These are phyloP conservation scores for Chara braunii DNA, from an alignment of 139 green algal species.

Conservation along the genomic window DNA sequence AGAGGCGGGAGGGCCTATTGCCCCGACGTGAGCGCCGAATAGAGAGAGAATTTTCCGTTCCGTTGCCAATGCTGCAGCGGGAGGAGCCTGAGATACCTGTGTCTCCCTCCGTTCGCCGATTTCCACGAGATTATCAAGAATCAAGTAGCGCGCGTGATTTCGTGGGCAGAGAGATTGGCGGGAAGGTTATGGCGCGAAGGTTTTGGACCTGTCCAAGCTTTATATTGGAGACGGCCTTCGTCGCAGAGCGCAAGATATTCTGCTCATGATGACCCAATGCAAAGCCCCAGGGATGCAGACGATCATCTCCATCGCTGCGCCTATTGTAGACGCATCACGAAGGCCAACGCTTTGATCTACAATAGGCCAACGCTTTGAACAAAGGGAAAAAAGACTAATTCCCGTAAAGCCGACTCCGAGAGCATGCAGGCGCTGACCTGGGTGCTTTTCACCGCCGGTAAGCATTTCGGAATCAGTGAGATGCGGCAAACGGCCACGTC, in stretches of 20 bases:
- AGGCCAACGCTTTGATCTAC: too few relatives aligned
- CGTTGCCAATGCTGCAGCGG: neutral
- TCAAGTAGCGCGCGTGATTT: conserved; percentile 1
- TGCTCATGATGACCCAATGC: conserved; percentile 15
- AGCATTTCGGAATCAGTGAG: conserved; percentile 64
- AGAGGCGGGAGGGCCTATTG: too few relatives aligned
- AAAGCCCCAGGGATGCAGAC: conserved; percentile 17
- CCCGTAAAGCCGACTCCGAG: conserved; percentile 67
- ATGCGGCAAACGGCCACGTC: too few relatives aligned
- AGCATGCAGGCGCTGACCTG: conserved; percentile 61
- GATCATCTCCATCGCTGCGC: conserved; percentile 19
- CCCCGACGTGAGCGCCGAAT: conserved; percentile 2
- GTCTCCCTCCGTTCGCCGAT: conserved; percentile 12
- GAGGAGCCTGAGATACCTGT: too few relatives aligned
- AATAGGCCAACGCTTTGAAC: conserved; percentile 44
- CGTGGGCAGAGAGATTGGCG: conserved; percentile 21
- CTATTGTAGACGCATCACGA: conserved; percentile 58
- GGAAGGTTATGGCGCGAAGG: conserved; percentile 11
- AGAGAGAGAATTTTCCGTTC: neutral
- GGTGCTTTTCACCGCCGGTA: conserved; percentile 73
- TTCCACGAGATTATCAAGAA: conserved; percentile 25
- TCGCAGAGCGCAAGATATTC: conserved; percentile 16
- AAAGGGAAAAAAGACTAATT: conserved; percentile 52
- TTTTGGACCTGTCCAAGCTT: conserved; percentile 9
- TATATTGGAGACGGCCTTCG: conserved; percentile 21